Evolutionary conservation across 164 flowering plant species (phyloP).

Genomic region (Vitis rotundifolia): DNA sequence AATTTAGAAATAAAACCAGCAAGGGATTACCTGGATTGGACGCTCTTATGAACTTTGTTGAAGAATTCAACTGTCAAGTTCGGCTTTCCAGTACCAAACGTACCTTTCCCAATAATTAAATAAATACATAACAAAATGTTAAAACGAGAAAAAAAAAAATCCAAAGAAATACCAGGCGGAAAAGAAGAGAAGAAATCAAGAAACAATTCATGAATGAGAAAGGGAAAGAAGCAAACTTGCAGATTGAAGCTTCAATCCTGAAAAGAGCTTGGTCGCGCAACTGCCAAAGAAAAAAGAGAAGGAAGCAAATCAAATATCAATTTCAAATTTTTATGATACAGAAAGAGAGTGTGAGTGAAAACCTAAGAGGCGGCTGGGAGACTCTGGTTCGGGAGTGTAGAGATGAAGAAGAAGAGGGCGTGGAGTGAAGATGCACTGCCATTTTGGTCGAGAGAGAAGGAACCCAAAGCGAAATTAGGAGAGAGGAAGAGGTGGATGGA

Average conservation of each 20-base stretch:
- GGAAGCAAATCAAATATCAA: no score
- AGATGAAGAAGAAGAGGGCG: conserved; percentile 28
- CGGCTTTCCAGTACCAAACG: conserved; percentile 40
- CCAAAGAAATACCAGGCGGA: neutral
- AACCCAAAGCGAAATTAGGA: no score
- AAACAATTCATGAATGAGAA: neutral
- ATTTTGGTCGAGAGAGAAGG: conserved; percentile 2
- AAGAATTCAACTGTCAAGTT: conserved; percentile 55
- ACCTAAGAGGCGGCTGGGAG: conserved; percentile 45
- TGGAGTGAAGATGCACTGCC: conserved; percentile 37
- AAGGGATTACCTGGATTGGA: conserved; percentile 40
- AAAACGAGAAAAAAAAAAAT: neutral
- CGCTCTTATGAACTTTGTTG: conserved; percentile 52
- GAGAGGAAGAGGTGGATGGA: no score
- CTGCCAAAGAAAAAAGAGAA: conserved; percentile 31
- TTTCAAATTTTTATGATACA: neutral
- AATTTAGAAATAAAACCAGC: neutral
- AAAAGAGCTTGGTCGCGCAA: conserved; percentile 47
- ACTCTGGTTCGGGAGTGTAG: conserved; percentile 26
- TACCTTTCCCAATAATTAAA: conserved; percentile 26
- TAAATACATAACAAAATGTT: neutral
- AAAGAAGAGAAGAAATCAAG: neutral
- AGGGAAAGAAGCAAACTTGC: conserved; percentile 30
- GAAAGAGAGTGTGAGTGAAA: conserved; percentile 1
- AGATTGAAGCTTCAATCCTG: conserved; percentile 62